Evolutionary conservation across 2,329 filamentous ascomycete genomes (phyloP), one percentile per base, ranked within the genome.

Genomic region (Epichloe gansuensis): DNA sequence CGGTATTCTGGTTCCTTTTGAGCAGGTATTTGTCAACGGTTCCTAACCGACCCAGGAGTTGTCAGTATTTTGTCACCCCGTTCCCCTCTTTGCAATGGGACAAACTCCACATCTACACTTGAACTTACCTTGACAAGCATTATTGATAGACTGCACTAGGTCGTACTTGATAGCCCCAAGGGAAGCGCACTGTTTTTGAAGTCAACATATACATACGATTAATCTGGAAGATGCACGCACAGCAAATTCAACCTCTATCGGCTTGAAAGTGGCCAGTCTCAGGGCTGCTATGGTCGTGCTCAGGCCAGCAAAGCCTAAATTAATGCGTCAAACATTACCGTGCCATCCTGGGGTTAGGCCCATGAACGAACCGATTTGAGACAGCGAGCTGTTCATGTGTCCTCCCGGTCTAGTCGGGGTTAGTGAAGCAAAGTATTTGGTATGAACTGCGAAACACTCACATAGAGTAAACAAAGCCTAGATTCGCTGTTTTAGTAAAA

Each of bases 381-480:
- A 60, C 35, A 61, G 50, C 6, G 60, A 58, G 23, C 64, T 59
- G 47, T 62, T 62, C 44, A 54, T 56, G 54, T 69, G 64, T 39
- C 62, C 58, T n/a, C 68, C 68, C 12, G 68, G 68, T 55, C 68
- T 70, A 51, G 31, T 48, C 35, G 53, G n/a, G 2, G 27, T 52
- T 43, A 54, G 42, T 43, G 6, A 43, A 25, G 13, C 31, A 47
- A 9, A 46, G 5, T 31, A 3, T 60, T 51, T 60, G 53, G 51
- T 55, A 40, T 36, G 44, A 15, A 39, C 34, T 31, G 36, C n/a
- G 42, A 42, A 27, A 40, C 21, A 63, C 82, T 67, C 68, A 89
- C 85, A 94, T 87, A 7, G 85, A 85, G 64, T 95, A 89, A 6
- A 97, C 80, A 65, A 98, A 95, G 2, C 80, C 85, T 57, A 94